Percentiles rank a stretch among this genome's conserved stretches.
Conservation (phyloP, 1,284 basidiomycete genomes). For the Lignosus rhinocerotis region DNA sequence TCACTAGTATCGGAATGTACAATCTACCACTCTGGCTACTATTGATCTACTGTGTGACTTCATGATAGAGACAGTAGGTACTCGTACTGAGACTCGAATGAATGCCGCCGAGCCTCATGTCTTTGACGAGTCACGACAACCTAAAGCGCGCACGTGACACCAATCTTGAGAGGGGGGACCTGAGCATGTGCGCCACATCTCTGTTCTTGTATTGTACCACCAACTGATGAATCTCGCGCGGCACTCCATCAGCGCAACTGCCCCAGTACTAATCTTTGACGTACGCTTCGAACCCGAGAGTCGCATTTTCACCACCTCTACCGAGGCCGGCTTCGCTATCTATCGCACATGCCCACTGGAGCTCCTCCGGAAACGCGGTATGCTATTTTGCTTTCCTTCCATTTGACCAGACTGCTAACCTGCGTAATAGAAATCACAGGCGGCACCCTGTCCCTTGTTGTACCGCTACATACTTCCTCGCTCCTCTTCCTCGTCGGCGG, state of each 20-base stretch:
- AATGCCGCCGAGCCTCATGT: background rate
- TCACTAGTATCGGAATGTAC: constrained; percentile 10
- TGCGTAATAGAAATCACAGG: constrained; percentile 62
- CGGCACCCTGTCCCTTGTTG: constrained; percentile 76
- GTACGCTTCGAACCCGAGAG: constrained; percentile 78
- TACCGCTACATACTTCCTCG: constrained; percentile 83
- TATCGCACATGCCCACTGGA: constrained; percentile 81
- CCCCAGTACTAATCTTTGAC: constrained; percentile 75
- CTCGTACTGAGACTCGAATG: too few species aligned
- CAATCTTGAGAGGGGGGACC: constrained; percentile 18
- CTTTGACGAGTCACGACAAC: too few species aligned
- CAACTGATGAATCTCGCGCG: constrained; percentile 83
- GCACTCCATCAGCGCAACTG: constrained; percentile 81
- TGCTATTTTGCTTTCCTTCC: constrained; percentile 18
- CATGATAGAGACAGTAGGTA: too few species aligned
- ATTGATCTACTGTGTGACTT: background rate
- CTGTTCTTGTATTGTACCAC: constrained; percentile 25
- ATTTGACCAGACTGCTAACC: constrained; percentile 3
- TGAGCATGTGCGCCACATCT: constrained; percentile 7
- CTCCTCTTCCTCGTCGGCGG: constrained; percentile 90
- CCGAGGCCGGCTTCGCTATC: constrained; percentile 84
- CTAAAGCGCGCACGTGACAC: constrained; percentile 15
- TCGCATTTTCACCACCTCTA: constrained; percentile 81
- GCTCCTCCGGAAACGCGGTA: constrained; percentile 80
- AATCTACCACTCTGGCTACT: constrained; percentile 4